Evolutionary conservation across 306 rosid species (phyloP).

Genomic region (Biancaea sappan): DNA sequence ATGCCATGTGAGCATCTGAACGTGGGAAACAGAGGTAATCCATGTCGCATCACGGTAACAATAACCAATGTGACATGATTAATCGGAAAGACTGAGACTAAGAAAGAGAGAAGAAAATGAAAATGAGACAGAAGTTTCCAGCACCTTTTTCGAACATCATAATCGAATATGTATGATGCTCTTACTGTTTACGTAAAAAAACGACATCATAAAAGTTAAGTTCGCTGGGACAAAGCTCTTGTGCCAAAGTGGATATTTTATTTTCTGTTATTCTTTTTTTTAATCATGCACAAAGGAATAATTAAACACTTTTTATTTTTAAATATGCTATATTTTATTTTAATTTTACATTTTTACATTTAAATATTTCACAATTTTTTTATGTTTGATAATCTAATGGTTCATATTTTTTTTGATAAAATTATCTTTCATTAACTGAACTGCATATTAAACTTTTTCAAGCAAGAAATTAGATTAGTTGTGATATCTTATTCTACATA

Average conservation of each 20-base stretch:
- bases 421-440: no score
- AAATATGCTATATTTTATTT: no score
- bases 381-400: no score
- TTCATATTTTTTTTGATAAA: no score
- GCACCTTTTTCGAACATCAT: slow-evolving; percentile 14
- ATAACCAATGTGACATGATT: not conserved
- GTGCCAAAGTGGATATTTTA: not conserved
- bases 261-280: no score
- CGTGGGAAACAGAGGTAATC: not conserved
- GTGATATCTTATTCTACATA: no score
- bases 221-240: not conserved
- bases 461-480: no score
- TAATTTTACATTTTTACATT: no score
- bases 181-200: not conserved
- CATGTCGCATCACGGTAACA: not conserved
- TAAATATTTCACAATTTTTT: no score
- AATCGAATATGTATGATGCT: not conserved
- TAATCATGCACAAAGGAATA: not conserved
- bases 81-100: not conserved
- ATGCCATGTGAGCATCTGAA: not conserved
- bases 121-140: slow-evolving; percentile 22
- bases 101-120: not conserved
- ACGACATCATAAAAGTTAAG: not conserved
- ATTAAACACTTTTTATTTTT: not conserved
- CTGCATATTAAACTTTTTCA: no score